Evolutionary conservation across 2,329 filamentous ascomycete species (phyloP).

Genomic region (Colletotrichum sidae): DNA sequence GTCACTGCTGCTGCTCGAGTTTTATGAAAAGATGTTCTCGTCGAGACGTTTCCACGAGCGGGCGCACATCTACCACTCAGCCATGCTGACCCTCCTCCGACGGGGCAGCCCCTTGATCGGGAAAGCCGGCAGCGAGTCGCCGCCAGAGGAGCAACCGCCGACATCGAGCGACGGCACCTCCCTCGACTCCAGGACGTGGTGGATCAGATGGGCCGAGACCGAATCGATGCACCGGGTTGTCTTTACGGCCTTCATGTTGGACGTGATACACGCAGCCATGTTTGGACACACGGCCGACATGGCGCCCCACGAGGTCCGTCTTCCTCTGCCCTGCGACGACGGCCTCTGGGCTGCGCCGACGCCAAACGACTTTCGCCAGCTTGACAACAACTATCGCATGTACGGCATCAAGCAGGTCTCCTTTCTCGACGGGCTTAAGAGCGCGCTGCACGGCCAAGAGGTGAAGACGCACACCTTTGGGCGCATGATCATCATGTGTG

Average conservation of each 20-base stretch:
- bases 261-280: slow-evolving; percentile 90
- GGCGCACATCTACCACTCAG: slow-evolving; percentile 90
- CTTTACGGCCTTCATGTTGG: slow-evolving; percentile 90
- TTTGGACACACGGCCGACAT: slow-evolving; percentile 92
- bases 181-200: slow-evolving; percentile 67
- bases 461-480: slow-evolving; percentile 91
- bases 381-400: slow-evolving; percentile 80
- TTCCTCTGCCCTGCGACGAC: slow-evolving; percentile 89
- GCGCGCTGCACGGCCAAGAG: slow-evolving; percentile 82
- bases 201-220: slow-evolving; percentile 89
- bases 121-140: slow-evolving; percentile 81
- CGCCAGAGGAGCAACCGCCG: slow-evolving; percentile 68
- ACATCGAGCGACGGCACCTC: slow-evolving; percentile 38
- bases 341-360: slow-evolving; percentile 85
- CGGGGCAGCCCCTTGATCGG: slow-evolving; percentile 89
- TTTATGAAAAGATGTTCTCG: slow-evolving; percentile 93
- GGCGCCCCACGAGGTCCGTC: slow-evolving; percentile 88
- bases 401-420: slow-evolving; percentile 83
- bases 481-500: slow-evolving; percentile 90
- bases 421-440: slow-evolving; percentile 87
- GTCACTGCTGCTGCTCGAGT: slow-evolving; percentile 82
- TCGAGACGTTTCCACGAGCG: slow-evolving; percentile 85
- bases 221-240: slow-evolving; percentile 89
- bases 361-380: slow-evolving; percentile 79
- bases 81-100: slow-evolving; percentile 85